phyloP scores from a whole-genome alignment of 1,284 basidiomycete genomes.

The Puccinia brachypodii region DNA sequence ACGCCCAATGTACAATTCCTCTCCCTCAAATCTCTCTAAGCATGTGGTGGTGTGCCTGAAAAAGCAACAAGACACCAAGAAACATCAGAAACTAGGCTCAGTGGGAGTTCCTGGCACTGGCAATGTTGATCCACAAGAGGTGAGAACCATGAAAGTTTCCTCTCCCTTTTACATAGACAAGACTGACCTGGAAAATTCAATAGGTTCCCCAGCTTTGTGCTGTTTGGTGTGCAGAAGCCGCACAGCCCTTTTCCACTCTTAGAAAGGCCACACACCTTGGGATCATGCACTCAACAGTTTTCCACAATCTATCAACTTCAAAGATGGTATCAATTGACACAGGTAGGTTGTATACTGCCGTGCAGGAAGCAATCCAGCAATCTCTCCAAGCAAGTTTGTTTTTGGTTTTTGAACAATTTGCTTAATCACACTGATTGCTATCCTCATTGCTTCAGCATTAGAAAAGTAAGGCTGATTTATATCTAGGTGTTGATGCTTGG shows the following conservation, averaged over 20 bases:
- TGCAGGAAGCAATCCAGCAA: not conserved
- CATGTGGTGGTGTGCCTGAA: not conserved
- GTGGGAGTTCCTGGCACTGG: not conserved
- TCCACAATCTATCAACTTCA: not conserved
- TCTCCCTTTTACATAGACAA: too few relatives aligned
- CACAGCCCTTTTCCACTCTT: not conserved
- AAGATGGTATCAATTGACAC: not conserved
- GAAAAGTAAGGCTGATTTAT: not conserved
- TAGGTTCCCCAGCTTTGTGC: not conserved
- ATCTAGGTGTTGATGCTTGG: not conserved
- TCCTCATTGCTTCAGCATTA: not conserved
- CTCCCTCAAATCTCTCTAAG: not conserved
- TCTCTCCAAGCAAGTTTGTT: not conserved
- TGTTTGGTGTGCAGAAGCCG: not conserved
- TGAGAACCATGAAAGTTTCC: too few relatives aligned
- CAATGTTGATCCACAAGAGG: too few relatives aligned
- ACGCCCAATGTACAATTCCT: not conserved
- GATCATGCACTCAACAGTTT: not conserved
- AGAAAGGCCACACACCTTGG: not conserved
- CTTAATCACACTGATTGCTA: not conserved
- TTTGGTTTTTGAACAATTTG: not conserved
- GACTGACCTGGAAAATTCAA: too few relatives aligned
- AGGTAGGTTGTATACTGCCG: not conserved
- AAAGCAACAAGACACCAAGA: not conserved
- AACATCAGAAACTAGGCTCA: not conserved